A percentile compares a stretch with the other conserved stretches of the same genome.
These are phyloP conservation scores for Hanseniaspora taiwanica DNA, from an alignment of 805 yeast species.

Conservation along the genomic window DNA sequence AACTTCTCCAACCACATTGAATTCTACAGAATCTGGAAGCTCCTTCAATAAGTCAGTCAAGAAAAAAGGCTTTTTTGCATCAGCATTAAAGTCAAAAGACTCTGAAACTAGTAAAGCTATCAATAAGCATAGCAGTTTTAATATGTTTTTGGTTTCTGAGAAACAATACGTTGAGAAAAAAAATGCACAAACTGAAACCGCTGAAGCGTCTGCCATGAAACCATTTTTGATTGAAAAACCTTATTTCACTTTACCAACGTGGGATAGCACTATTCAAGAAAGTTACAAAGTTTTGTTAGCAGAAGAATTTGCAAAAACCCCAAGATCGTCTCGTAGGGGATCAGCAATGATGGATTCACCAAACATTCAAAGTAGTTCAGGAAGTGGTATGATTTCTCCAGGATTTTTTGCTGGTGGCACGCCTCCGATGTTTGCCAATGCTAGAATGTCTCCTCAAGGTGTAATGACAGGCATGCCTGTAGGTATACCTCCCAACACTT, in stretches of 20 bases:
- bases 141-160: constrained; percentile 37
- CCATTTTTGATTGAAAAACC: constrained; percentile 43
- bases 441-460: background rate
- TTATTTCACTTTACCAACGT: constrained; percentile 64
- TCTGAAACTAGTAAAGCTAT: background rate
- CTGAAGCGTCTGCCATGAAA: constrained; percentile 16
- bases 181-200: constrained; percentile 11
- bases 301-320: constrained; percentile 21
- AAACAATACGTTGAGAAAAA: constrained; percentile 20
- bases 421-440: background rate
- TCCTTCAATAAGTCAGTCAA: constrained; percentile 7
- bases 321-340: constrained; percentile 21
- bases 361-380: constrained; percentile 12
- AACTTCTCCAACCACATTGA: background rate
- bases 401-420: background rate
- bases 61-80: constrained; percentile 14
- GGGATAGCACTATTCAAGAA: constrained; percentile 49
- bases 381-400: constrained; percentile 4
- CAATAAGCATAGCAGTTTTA: constrained; percentile 23
- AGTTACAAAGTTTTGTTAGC: constrained; percentile 42
- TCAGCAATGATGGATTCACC: constrained; percentile 21
- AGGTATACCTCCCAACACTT: background rate
- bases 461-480: background rate
- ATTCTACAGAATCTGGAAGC: constrained; percentile 1
- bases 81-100: constrained; percentile 17